Base-by-base conservation (phyloP, 768 basidiomycete genomes). In the Hydnomerulius pinastri region DNA sequence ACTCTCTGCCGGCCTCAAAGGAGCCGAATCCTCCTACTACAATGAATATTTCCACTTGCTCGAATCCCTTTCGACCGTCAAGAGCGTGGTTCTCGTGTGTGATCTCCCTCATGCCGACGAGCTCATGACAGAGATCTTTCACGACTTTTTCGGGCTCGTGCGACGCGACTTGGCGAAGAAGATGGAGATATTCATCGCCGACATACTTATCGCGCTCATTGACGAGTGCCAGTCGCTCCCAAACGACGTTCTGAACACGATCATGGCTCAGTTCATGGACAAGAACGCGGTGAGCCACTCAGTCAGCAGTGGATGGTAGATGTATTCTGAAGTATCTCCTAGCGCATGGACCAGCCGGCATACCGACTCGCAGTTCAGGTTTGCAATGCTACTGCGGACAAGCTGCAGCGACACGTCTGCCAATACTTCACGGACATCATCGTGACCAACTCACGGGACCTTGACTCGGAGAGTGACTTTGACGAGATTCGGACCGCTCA, bases 1-100 rank as follows among this genome's bases (percentile, higher is more conserved):
- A 67, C 84, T 99, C 49, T 73, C 78, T 2, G 77, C 76, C 1
- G 86, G 86, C 1, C 82, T 93, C 61, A 87, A 86, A 55, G 82
- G 85, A 32, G 73, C 84, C 0, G 90, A 95, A 48, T 78, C 86
- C 0, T 81, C 91, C 0, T 96, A 94, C 63, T 96, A 92, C 66
- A 83, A 86, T 49, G 87, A 98, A 69, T 98, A 97, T 70, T 96
- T 87, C 60, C 92, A 94, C 63, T 80, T 98, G n/a, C 80, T 98
- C 24, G 93, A 98, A 61, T 92, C 87, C 21, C 77, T 99, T 21
- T 90, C 93, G 2, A 90, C 89, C 28, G 94, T 98, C 63, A 98
- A 98, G 79, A 92, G 88, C 58, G 87, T 97, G 25, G 92, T 94
- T 11, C 81, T 98, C 58, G 85, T 97, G 13, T 93, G 92, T 70